Evolutionary conservation across 2,329 filamentous ascomycete genomes (phyloP).

Genomic region (Didymella pinodella): DNA sequence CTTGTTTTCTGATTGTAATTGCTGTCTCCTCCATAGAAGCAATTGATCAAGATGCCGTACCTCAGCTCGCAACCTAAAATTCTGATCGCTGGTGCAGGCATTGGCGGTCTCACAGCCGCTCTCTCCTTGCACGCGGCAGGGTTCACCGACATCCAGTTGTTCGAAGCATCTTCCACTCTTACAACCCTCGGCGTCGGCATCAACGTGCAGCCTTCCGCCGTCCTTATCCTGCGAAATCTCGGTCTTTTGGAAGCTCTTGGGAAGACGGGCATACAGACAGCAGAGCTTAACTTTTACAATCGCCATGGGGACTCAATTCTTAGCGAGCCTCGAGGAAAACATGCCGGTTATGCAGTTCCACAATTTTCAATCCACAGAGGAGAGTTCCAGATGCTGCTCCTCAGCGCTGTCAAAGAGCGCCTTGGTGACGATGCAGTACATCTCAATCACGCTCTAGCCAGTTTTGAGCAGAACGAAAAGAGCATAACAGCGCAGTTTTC

Average conservation of each 20-base stretch:
- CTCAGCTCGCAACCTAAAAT: constrained; percentile 37
- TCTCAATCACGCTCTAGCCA: constrained; percentile 51
- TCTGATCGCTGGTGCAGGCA: constrained; percentile 61
- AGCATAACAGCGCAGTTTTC: constrained; percentile 53
- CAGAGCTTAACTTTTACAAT: constrained; percentile 58
- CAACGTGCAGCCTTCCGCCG: constrained; percentile 58
- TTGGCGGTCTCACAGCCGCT: constrained; percentile 76
- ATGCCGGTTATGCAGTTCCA: constrained; percentile 54
- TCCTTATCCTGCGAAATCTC: constrained; percentile 55
- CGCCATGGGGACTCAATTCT: constrained; percentile 55
- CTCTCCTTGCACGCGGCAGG: constrained; percentile 77
- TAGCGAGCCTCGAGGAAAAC: constrained; percentile 53
- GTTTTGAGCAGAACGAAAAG: constrained; percentile 48
- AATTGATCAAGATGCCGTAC: constrained; percentile 26
- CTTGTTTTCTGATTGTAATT: constrained; percentile 1
- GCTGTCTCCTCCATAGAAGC: not conserved
- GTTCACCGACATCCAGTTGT: constrained; percentile 55
- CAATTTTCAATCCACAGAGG: constrained; percentile 58
- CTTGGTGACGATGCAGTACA: constrained; percentile 52
- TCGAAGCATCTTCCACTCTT: constrained; percentile 53
- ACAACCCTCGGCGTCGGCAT: constrained; percentile 57
- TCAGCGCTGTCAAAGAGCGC: constrained; percentile 54
- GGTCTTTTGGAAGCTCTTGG: constrained; percentile 54
- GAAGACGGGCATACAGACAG: constrained; percentile 53
- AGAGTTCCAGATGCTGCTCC: constrained; percentile 56